phyloP scores from a whole-genome alignment of 768 basidiomycete species.

The Dioszegia crocea region DNA sequence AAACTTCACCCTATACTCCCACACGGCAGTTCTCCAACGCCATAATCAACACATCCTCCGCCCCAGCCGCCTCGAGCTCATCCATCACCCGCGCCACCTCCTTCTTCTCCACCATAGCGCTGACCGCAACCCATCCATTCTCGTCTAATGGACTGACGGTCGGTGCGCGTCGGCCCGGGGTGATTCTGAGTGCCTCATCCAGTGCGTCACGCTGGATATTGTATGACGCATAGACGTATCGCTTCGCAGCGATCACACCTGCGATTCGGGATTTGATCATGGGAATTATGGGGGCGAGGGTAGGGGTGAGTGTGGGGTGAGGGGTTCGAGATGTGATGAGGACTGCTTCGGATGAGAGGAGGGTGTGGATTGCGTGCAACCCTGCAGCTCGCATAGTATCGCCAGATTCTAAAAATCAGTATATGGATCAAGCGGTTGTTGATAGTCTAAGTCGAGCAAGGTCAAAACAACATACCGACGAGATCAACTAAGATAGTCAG shows the following conservation, averaged over 20 bases:
- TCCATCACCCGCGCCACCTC: constrained; percentile 82
- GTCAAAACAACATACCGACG: constrained; percentile 71
- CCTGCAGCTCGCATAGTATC: constrained; percentile 99
- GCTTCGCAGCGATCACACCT: constrained; percentile 77
- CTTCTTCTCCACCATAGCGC: constrained; percentile 84
- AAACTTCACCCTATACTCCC: constrained; percentile 46
- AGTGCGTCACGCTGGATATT: constrained; percentile 72
- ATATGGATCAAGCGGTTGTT: no score
- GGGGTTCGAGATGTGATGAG: constrained; percentile 66
- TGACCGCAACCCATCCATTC: constrained; percentile 84
- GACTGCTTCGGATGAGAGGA: constrained; percentile 83
- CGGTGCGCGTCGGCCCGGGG: constrained; percentile 83
- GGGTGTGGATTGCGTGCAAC: constrained; percentile 82
- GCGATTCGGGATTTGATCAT: constrained; percentile 81
- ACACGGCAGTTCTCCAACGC: constrained; percentile 92
- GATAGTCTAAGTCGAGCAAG: no score
- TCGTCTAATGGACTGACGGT: constrained; percentile 77
- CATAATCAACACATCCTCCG: constrained; percentile 85
- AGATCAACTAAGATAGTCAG: constrained; percentile 68
- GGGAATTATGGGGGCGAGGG: constrained; percentile 65
- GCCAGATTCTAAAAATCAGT: constrained; percentile 69
- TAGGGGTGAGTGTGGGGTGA: constrained; percentile 51
- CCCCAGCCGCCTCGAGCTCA: constrained; percentile 70
- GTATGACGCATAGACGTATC: constrained; percentile 85
- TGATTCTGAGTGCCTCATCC: constrained; percentile 62